Evolutionary conservation across 2,329 filamentous ascomycete species (phyloP), one percentile per base, ranked within the genome.

Genomic region (Elsinoe necatrix): DNA sequence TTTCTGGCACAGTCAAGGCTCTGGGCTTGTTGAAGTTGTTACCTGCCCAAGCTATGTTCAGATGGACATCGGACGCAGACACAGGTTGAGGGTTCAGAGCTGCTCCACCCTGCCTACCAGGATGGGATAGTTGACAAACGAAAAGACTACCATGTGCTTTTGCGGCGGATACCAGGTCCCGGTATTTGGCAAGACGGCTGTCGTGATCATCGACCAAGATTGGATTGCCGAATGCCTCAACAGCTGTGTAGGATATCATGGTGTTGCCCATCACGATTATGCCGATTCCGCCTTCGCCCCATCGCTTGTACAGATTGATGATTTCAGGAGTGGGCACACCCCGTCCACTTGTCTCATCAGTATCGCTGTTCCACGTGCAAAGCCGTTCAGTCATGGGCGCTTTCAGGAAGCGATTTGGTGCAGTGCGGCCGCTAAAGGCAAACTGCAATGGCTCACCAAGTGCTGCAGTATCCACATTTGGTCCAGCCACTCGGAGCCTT

Each of bases 331-430:
- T 58, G 1, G 66, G 66, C 35, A 61, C 61, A n/a, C 66, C 66
- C 23, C 66, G 63, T 21, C 60, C 56, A 18, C 52, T 58, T 27
- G 66, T 62, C 25, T 62, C 56, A 29, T 65, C 61, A 41, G 51
- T 54, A 8, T 61, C 61, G 16, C 45, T 58, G 57, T 63, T 64
- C 65, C 65, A 67, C 14, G 56, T 57, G 55, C 62, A 68, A 4
- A 67, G 60, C 2, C 66, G 62, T 55, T 68, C 65, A 2, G 65
- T 68, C 66, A 68, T 67, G 16, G 65, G 62, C 4, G 61, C 66
- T 58, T 68, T 68, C 20, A 67, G 58, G 45, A 68, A 67, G 9
- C 66, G 56, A 31, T 68, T 68, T 48, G 59, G 61, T 1, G 66
- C 65, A 16, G 58, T 64, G 14, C 63, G 58, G 21, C 62, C 61